phyloP scores from a whole-genome alignment of 176 grass and related monocot genomes.

The Oryza australiensis region DNA sequence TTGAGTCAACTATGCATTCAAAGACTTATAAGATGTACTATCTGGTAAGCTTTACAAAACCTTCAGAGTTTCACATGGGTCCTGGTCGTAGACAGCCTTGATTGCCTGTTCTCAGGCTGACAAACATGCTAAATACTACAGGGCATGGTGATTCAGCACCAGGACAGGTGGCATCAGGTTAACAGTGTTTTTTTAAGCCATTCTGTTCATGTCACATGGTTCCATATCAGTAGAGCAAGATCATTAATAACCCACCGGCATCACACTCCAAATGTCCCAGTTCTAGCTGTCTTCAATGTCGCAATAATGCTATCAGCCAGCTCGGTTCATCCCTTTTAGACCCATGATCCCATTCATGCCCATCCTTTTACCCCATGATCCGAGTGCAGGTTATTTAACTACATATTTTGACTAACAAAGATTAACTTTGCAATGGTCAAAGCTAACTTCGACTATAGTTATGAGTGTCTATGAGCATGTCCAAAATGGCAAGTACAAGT shows the following conservation, averaged over 20 bases:
- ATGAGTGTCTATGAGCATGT: not conserved
- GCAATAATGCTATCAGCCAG: constrained; percentile 55
- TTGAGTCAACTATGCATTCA: constrained; percentile 31
- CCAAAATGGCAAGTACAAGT: not conserved
- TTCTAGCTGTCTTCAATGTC: constrained; percentile 49
- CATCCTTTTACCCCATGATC: constrained; percentile 9
- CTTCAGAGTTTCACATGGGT: constrained; percentile 47
- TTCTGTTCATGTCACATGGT: constrained; percentile 52
- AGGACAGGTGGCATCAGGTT: constrained; percentile 39
- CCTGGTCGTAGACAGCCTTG: constrained; percentile 53
- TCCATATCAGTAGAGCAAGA: constrained; percentile 37
- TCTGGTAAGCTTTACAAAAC: constrained; percentile 17
- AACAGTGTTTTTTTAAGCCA: constrained; percentile 42
- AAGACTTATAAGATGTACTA: not conserved
- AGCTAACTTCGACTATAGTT: not conserved
- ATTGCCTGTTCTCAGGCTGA: constrained; percentile 43
- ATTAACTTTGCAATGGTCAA: not conserved
- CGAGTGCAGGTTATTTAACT: constrained; percentile 24
- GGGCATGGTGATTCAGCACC: constrained; percentile 12
- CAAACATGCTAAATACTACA: constrained; percentile 50
- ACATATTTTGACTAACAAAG: not conserved
- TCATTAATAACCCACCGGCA: constrained; percentile 38
- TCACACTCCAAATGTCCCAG: constrained; percentile 39
- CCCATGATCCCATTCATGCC: constrained; percentile 34
- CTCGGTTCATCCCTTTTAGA: constrained; percentile 39